Base-by-base conservation (phyloP, 2,329 filamentous ascomycete species). In the Calonectria hawksworthii region DNA sequence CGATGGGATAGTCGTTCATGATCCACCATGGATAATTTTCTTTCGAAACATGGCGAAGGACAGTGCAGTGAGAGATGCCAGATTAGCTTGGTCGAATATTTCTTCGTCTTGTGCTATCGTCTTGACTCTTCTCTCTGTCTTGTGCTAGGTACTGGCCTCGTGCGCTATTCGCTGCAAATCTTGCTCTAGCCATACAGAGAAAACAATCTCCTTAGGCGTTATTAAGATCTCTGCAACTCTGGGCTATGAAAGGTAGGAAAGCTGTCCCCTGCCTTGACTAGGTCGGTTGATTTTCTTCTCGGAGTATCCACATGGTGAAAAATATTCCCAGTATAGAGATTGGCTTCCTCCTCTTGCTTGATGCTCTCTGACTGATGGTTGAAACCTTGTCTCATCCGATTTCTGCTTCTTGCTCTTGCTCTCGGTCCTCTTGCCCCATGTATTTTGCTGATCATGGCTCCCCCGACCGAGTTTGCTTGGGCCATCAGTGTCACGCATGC, bases 21-120 rank as follows among this genome's bases (percentile, higher is more conserved):
- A 74, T 76, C 56, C 72, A 74, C 76, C 77, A 75, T 67, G 65
- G 65, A 67, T 70, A 41, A 21, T 52, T 30, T 54, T 36, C 36
- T n/a, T 73, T 80, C 73, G 77, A 73, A 80, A 81, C 80, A 84
- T 82, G 82, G 83, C 76, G 83, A 84, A 85, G 56, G 82, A 86
- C 84, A 87, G 84, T 82, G 84, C 83, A 82, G 83, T 75, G 81
- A 82, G 81, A 80, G 82, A 83, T 85, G 83, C 83, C 85, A 87
- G 83, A 84, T 83, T 80, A 86, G 84, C 84, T 85, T 85, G 85
- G 86, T 86, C 86, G 86, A 85, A 85, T 85, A 84, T 83, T 85
- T 82, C 76, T 83, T 86, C 86, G 84, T 87, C 85, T 88, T 93
- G 91, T 93, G 93, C 93, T 94, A 94, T 92, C 92, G 90, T 92